Percentiles rank a stretch among this genome's conserved stretches.
phyloP scores from a whole-genome alignment of 768 basidiomycete species.

The Panellus pusillus region DNA sequence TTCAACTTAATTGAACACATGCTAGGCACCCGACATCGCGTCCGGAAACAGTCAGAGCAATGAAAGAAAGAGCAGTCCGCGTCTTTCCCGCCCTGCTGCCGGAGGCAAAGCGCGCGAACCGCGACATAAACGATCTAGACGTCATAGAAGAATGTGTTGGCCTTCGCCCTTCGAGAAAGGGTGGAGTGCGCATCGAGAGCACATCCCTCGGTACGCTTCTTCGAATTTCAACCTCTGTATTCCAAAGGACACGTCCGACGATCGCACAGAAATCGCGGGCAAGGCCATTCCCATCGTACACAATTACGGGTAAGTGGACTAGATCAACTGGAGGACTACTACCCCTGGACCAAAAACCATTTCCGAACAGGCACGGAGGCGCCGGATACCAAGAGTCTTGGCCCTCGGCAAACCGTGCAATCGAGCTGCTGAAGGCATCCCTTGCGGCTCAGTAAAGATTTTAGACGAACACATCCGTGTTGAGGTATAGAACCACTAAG shows the following conservation, averaged over 20 bases:
- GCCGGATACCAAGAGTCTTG: constrained; percentile 58
- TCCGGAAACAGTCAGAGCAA: constrained; percentile 13
- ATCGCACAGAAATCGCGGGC: neutral
- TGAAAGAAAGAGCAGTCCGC: constrained; percentile 14
- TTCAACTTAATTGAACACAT: too few species aligned
- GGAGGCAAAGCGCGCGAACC: constrained; percentile 1
- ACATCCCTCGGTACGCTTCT: neutral
- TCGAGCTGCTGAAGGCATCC: constrained; percentile 42
- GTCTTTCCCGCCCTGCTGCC: constrained; percentile 16
- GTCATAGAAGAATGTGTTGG: constrained; percentile 20
- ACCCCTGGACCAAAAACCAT: neutral
- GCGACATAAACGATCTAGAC: constrained; percentile 11
- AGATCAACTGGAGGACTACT: too few species aligned
- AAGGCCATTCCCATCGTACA: constrained; percentile 1
- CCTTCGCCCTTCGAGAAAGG: constrained; percentile 11
- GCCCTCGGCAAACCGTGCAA: constrained; percentile 50
- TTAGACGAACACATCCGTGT: neutral
- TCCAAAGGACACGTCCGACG: too few species aligned
- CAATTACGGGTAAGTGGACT: constrained; percentile 4
- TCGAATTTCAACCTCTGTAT: too few species aligned
- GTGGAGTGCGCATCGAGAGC: constrained; percentile 9
- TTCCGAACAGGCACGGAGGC: constrained; percentile 47
- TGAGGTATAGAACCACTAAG: too few species aligned
- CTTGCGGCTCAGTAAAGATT: constrained; percentile 18
- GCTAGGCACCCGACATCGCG: constrained; percentile 15